Conservation (phyloP, 164 flowering plant genomes). For the Stephania japonica region DNA sequence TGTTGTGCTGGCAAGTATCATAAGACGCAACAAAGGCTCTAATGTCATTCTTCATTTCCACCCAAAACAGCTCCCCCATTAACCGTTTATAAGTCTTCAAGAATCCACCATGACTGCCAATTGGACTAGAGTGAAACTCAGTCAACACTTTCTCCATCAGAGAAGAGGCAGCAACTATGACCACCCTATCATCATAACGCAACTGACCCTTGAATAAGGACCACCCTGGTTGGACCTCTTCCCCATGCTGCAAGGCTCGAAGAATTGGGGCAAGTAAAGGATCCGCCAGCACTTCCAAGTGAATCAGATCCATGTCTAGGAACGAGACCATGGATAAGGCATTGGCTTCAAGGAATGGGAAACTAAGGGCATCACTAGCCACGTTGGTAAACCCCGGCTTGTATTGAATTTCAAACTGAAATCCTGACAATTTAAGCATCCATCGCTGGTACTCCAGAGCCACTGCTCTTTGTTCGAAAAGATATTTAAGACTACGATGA, state of each 20-base stretch:
- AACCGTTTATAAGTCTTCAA: neutral
- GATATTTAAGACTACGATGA: neutral
- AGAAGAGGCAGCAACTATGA: too few relatives aligned
- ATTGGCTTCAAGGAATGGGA: neutral
- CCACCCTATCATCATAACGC: neutral
- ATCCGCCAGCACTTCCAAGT: too few relatives aligned
- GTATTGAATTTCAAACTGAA: neutral
- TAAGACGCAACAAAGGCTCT: neutral
- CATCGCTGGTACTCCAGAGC: neutral
- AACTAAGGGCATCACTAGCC: neutral
- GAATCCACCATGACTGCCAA: neutral
- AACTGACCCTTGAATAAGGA: too few relatives aligned
- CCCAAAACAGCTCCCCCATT: neutral
- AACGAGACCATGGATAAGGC: neutral
- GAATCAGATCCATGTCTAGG: neutral
- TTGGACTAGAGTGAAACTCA: neutral
- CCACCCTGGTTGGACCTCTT: too few relatives aligned
- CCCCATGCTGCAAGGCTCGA: too few relatives aligned
- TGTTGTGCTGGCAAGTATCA: neutral
- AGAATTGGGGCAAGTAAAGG: too few relatives aligned
- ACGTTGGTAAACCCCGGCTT: neutral
- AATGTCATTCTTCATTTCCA: neutral
- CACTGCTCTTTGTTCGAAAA: neutral
- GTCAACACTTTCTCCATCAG: neutral
- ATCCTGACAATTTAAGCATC: neutral